Conservation (phyloP, 2,329 filamentous ascomycete species). For the Aspergillus neotritici region DNA sequence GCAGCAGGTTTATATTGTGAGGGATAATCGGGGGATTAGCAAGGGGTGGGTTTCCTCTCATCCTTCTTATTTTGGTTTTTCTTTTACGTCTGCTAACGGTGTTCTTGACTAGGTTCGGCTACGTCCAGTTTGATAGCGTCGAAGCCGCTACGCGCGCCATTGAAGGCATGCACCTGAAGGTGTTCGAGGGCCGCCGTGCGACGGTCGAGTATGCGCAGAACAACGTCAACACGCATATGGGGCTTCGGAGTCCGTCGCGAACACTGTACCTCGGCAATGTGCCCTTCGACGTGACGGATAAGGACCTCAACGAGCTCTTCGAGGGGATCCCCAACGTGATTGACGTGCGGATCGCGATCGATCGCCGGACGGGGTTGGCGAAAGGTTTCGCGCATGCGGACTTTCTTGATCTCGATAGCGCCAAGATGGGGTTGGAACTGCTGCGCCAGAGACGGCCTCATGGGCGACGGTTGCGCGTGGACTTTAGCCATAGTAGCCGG, state of each 20-base stretch:
- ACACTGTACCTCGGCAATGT: conserved; percentile 82
- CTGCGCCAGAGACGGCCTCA: no score
- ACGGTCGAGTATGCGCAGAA: conserved; percentile 55
- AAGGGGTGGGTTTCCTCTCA: conserved; percentile 53
- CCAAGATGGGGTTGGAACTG: conserved; percentile 25
- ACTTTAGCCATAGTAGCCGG: no score
- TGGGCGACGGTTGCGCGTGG: no score
- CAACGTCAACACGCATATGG: conserved; percentile 8
- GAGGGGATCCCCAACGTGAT: conserved; percentile 61
- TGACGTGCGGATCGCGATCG: conserved; percentile 76
- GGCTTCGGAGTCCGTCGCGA: conserved; percentile 48
- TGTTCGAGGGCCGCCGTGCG: conserved; percentile 60
- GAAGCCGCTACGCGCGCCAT: conserved; percentile 53
- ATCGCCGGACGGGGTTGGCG: conserved; percentile 72
- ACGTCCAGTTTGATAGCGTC: conserved; percentile 54
- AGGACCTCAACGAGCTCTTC: conserved; percentile 75
- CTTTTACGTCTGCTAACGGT: neutral
- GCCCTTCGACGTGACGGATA: conserved; percentile 77
- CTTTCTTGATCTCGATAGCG: conserved; percentile 63
- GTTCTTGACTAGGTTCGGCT: conserved; percentile 53
- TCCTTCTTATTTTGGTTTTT: neutral
- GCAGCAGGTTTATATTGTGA: conserved; percentile 49
- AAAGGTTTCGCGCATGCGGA: conserved; percentile 81
- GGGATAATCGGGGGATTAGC: conserved; percentile 59
- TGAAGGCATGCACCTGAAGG: conserved; percentile 52